These are phyloP conservation scores for Zoysia japonica DNA, from an alignment of 176 grass and related monocot genomes.

Conservation along the genomic window DNA sequence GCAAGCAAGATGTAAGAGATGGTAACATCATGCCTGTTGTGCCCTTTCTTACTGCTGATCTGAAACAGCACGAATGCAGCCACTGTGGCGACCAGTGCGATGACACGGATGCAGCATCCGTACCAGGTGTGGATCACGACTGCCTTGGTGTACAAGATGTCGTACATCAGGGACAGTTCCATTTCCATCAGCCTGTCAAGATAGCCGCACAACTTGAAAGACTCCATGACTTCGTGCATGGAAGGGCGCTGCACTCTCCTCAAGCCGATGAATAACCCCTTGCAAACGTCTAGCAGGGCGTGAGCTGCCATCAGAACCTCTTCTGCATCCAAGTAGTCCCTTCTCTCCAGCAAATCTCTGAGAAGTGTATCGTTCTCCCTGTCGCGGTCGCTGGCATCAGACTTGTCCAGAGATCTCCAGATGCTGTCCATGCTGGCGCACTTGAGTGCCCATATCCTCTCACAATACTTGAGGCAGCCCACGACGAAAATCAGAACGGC, in stretches of 20 bases:
- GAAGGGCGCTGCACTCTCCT: not conserved
- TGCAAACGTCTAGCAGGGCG: not conserved
- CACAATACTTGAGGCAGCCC: not conserved
- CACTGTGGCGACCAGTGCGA: not conserved
- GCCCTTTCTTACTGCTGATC: not conserved
- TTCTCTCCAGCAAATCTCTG: not conserved
- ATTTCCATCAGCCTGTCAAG: not conserved
- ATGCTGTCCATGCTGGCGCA: constrained; percentile 25
- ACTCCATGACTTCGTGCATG: not conserved
- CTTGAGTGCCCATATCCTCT: constrained; percentile 20
- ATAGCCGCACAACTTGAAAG: not conserved
- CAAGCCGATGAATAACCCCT: not conserved
- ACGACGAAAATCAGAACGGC: constrained; percentile 4
- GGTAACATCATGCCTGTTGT: not conserved
- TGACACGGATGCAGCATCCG: constrained; percentile 23
- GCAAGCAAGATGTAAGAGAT: not conserved
- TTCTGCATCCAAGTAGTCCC: not conserved
- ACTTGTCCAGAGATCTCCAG: not conserved
- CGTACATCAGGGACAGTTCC: constrained; percentile 13
- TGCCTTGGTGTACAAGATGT: not conserved
- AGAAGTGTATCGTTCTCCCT: not conserved
- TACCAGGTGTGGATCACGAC: constrained; percentile 1
- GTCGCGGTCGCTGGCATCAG: not conserved
- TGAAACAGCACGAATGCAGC: not conserved
- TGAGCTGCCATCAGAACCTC: not conserved